Percentiles rank a stretch among this genome's conserved stretches.
Evolutionary conservation across 73 alveolate genomes (phyloP).

Genomic region (Stentor roeselii): DNA sequence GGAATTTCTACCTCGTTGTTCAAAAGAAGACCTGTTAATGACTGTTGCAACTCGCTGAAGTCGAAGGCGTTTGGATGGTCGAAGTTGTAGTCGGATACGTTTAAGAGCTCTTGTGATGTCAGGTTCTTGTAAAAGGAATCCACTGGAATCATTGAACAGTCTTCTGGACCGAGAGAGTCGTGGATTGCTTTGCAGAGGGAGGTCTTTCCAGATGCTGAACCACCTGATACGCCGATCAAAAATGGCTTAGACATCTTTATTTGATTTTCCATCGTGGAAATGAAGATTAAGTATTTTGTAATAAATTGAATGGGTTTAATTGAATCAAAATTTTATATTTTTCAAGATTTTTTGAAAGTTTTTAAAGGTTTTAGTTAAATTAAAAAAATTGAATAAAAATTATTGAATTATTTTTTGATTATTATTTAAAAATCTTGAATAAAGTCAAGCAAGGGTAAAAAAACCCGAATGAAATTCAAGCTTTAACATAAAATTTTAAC

Average conservation of each 20-base stretch:
- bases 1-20: constrained; percentile 77
- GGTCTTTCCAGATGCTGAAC: constrained; percentile 30
- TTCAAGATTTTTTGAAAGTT: too few relatives aligned
- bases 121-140: constrained; percentile 25
- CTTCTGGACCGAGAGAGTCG: not conserved
- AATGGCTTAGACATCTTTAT: not conserved
- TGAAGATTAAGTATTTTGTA: too few relatives aligned
- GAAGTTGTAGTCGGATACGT: constrained; percentile 65
- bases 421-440: too few relatives aligned
- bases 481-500: too few relatives aligned
- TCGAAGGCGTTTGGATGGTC: constrained; percentile 93
- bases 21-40: constrained; percentile 38
- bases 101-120: not conserved
- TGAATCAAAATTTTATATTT: too few relatives aligned
- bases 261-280: too few relatives aligned
- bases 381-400: too few relatives aligned
- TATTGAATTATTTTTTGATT: too few relatives aligned
- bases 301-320: too few relatives aligned
- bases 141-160: not conserved
- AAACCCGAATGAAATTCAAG: too few relatives aligned
- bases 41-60: constrained; percentile 54
- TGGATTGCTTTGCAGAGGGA: not conserved
- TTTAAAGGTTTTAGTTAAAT: too few relatives aligned
- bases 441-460: too few relatives aligned
- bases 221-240: constrained; percentile 26